Conservation (phyloP, 1,284 basidiomycete species). For the Coniferiporia weirii region DNA sequence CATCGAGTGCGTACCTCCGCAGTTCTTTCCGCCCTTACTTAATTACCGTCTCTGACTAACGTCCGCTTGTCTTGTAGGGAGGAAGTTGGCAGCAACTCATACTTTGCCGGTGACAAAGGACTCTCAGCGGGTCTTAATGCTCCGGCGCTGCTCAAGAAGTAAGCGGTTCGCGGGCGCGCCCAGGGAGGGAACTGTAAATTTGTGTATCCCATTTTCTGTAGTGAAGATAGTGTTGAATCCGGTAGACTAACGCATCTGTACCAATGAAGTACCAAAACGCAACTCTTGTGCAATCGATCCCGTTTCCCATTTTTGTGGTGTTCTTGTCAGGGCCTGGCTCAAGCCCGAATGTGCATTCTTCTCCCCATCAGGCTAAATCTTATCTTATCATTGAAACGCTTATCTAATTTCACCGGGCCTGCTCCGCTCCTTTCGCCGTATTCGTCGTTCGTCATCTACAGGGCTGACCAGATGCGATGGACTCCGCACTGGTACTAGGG, state of each 20-base stretch:
- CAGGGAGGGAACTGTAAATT: not conserved
- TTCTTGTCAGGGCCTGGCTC: too few relatives aligned
- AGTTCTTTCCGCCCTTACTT: not conserved
- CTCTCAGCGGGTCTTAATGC: slow-evolving; percentile 70
- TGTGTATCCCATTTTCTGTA: not conserved
- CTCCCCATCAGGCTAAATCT: too few relatives aligned
- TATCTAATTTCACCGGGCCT: not conserved
- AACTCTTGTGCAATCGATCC: not conserved
- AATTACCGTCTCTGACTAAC: not conserved
- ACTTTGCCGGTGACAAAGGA: slow-evolving; percentile 76
- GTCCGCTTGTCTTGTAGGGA: slow-evolving; percentile 45
- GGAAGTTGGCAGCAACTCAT: slow-evolving; percentile 62
- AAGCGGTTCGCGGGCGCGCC: slow-evolving; percentile 13
- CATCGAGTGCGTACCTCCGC: slow-evolving; percentile 67
- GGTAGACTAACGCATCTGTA: slow-evolving; percentile 1
- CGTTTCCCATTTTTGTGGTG: too few relatives aligned
- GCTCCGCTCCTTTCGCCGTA: not conserved
- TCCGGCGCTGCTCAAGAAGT: slow-evolving; percentile 72
- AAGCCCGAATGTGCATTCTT: too few relatives aligned
- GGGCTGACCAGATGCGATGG: not conserved
- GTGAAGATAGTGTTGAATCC: not conserved
- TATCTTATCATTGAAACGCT: not conserved
- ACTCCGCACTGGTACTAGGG: not conserved
- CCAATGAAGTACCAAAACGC: not conserved
- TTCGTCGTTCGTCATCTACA: not conserved